Conservation (phyloP, 768 basidiomycete species). For the Boletus reticuloceps region DNA sequence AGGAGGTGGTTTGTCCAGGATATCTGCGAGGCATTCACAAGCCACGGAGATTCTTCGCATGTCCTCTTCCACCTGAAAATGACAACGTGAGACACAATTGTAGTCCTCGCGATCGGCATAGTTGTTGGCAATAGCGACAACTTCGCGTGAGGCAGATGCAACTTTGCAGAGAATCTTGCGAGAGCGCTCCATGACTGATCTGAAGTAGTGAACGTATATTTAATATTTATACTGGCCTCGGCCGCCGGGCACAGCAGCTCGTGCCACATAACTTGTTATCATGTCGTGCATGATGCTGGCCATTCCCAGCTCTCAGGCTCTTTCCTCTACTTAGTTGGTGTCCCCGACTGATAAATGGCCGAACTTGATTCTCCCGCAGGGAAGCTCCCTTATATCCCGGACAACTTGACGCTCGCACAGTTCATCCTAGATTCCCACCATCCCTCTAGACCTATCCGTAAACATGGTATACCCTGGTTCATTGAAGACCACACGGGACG, state of each 20-base stretch:
- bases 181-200: constrained; percentile 6
- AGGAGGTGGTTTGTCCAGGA: not conserved
- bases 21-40: not conserved
- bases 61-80: constrained; percentile 5
- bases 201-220: no score
- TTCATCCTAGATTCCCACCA: constrained; percentile 38
- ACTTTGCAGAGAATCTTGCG: constrained; percentile 1
- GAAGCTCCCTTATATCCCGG: constrained; percentile 34
- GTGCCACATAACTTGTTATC: no score
- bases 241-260: no score
- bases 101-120: not conserved
- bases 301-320: not conserved
- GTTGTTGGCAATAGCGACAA: not conserved
- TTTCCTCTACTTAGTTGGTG: not conserved
- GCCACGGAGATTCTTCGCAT: constrained; percentile 7
- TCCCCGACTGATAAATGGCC: constrained; percentile 16
- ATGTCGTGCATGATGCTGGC: not conserved
- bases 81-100: not conserved
- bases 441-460: constrained; percentile 27
- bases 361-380: constrained; percentile 30
- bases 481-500: constrained; percentile 41
- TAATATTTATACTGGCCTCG: no score
- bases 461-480: constrained; percentile 34
- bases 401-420: constrained; percentile 37
- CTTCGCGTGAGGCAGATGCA: not conserved